phyloP scores from a whole-genome alignment of 2,329 filamentous ascomycete genomes.

The Xylogone sp. region DNA sequence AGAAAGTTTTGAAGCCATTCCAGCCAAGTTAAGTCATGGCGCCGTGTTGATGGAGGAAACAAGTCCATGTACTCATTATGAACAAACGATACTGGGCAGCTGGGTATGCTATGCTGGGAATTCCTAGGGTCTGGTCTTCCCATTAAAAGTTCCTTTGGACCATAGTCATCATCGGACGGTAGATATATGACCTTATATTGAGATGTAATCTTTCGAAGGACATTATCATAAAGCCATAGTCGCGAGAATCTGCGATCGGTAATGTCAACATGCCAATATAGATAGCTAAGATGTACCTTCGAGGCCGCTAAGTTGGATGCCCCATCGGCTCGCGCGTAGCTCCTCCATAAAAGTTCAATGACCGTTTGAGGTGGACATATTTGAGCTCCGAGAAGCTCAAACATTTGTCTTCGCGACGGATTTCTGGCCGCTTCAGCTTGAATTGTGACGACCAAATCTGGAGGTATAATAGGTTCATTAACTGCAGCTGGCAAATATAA shows the following conservation, averaged over 20 bases:
- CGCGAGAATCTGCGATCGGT: constrained; percentile 3
- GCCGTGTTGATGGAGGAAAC: constrained; percentile 3
- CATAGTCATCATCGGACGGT: constrained; percentile 10
- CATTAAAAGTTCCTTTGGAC: constrained; percentile 13
- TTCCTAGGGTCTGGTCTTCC: too few species aligned
- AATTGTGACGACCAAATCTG: constrained; percentile 7
- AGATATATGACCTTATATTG: constrained; percentile 9
- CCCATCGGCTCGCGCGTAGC: constrained; percentile 3
- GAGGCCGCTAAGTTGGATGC: constrained; percentile 7
- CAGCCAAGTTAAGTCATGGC: constrained; percentile 9
- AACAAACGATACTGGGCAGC: constrained; percentile 9
- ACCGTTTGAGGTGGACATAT: constrained; percentile 1
- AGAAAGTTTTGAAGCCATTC: constrained; percentile 10
- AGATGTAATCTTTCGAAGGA: constrained; percentile 1
- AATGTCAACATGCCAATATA: constrained; percentile 11
- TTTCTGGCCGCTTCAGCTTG: constrained; percentile 3
- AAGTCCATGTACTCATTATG: constrained; percentile 9
- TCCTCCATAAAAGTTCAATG: constrained; percentile 1
- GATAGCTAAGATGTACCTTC: constrained; percentile 11
- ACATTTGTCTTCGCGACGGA: constrained; percentile 4
- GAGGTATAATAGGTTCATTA: constrained; percentile 5
- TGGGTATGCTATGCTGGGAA: too few species aligned
- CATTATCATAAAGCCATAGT: constrained; percentile 10
- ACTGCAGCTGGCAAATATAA: constrained; percentile 6
- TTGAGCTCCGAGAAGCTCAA: constrained; percentile 6